phyloP scores from a whole-genome alignment of 768 basidiomycete genomes.

The Suillus sp. region DNA sequence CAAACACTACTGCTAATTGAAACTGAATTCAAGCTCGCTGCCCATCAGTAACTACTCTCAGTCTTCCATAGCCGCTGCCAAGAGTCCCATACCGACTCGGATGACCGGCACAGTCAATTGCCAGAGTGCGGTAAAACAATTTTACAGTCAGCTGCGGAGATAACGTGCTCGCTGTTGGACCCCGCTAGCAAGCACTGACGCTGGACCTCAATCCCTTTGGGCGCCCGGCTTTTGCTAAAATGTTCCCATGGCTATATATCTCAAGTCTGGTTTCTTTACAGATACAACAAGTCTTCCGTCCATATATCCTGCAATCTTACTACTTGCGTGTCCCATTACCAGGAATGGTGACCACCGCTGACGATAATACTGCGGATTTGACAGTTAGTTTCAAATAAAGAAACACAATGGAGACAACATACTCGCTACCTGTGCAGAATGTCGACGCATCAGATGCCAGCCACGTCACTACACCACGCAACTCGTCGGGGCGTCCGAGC shows the following conservation, averaged over 20 bases:
- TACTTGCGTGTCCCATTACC: constrained; percentile 21
- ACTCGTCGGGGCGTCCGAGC: constrained; percentile 70
- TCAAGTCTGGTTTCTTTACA: not conserved
- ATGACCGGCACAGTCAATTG: not conserved
- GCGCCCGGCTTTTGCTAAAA: too few relatives aligned
- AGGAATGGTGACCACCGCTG: constrained; percentile 35
- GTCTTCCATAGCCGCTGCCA: not conserved
- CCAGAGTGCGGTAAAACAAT: too few relatives aligned
- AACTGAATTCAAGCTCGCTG: not conserved
- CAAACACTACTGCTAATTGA: not conserved
- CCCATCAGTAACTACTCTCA: not conserved
- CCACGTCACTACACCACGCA: constrained; percentile 73
- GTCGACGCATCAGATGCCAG: constrained; percentile 74
- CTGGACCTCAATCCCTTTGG: too few relatives aligned
- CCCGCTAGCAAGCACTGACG: too few relatives aligned
- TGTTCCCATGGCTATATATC: too few relatives aligned
- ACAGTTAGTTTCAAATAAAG: not conserved
- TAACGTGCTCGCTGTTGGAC: too few relatives aligned
- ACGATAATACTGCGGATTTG: constrained; percentile 28
- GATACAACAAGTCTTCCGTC: not conserved
- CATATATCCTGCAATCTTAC: not conserved
- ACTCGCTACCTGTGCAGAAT: constrained; percentile 86
- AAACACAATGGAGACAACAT: constrained; percentile 30
- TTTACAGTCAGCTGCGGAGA: too few relatives aligned
- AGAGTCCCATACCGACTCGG: not conserved